A percentile compares a stretch with the other conserved stretches of the same genome.
Conservation (phyloP, 2,329 filamentous ascomycete genomes). For the Fusarium sp. region DNA sequence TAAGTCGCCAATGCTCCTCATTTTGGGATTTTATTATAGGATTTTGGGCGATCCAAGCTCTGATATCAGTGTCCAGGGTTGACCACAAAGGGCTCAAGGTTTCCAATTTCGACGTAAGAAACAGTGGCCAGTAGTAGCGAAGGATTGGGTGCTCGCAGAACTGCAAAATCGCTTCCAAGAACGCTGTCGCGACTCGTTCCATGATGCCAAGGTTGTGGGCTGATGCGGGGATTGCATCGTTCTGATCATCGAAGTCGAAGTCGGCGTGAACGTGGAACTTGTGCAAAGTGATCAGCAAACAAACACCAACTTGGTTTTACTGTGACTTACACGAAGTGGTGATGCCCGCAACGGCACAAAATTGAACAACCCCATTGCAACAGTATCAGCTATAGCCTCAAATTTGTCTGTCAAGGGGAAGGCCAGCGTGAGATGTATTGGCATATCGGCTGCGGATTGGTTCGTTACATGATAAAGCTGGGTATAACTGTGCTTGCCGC, state of each 20-base stretch:
- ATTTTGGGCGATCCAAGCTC: background rate
- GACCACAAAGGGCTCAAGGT: conserved; percentile 13
- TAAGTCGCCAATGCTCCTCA: conserved; percentile 2
- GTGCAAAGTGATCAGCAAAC: background rate
- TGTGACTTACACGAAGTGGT: conserved; percentile 2
- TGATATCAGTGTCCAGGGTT: background rate
- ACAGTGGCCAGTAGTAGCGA: background rate
- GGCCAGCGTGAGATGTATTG: conserved; percentile 25
- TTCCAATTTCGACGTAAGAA: conserved; percentile 1
- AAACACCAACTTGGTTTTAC: rapidly evolving
- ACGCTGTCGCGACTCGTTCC: background rate
- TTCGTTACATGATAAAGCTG: conserved; percentile 29
- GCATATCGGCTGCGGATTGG: background rate
- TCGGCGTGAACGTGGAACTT: conserved; percentile 32
- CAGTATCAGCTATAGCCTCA: background rate
- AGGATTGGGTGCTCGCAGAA: too few relatives aligned
- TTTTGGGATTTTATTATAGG: conserved; percentile 12
- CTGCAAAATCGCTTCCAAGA: conserved; percentile 2
- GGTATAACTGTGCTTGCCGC: background rate
- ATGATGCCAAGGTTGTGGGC: background rate
- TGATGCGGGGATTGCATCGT: conserved; percentile 6
- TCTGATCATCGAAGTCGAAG: conserved; percentile 9
- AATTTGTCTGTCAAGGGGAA: conserved; percentile 17
- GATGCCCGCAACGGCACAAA: conserved; percentile 19
- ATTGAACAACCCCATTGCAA: conserved; percentile 19